Base-by-base conservation (phyloP, 305 asterid species). In the Fraxinus baroniana region DNA sequence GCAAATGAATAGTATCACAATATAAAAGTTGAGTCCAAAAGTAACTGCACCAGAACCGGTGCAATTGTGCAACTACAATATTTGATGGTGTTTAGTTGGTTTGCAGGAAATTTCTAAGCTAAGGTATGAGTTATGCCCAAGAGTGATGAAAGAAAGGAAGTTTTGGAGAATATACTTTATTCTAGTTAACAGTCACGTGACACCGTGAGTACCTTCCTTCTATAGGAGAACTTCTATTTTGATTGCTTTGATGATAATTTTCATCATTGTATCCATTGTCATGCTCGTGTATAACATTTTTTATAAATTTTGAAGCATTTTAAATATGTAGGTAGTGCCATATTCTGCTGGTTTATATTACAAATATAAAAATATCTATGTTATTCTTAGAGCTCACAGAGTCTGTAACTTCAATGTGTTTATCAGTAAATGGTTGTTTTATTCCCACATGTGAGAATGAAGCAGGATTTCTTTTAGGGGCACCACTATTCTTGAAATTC, bases 81-180 rank as follows among this genome's bases (percentile, higher is more conserved):
- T 12, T 52, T 30, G 36, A 49, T 86, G 13, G 52, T 41, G 52
- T 41, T 41, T 41, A 41, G 15, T 20, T 82, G 66, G 82, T 36
- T 83, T 88, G 85, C 95, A 95, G 98, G 99, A 95, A 89, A 92
- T 95, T 81, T 92, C 97, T 79, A 93, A 88, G 87, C 90, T 95
- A 83, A 91, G 99, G 89, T 93, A 94, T 83, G 93, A 93, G 87
- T 85, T 95, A 78, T 95, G 98, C 89, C 99, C 99, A 35, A 85
- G 94, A 49, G 89, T 87, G 87, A 95, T 95, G 98, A 94, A 90
- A 90, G 97, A 95, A 87, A 89, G 97, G 86, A 93, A 91, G 86
- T 95, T 94, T 81, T 95, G 99, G 99, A 94, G 93, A 90, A 95
- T 93, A 87, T 95, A 94, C 90, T 94, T 95, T 88, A 87, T 94